Evolutionary conservation across 1,284 basidiomycete species (phyloP), one percentile per base, ranked within the genome.

Genomic region (Ustanciosporium gigantosporum): DNA sequence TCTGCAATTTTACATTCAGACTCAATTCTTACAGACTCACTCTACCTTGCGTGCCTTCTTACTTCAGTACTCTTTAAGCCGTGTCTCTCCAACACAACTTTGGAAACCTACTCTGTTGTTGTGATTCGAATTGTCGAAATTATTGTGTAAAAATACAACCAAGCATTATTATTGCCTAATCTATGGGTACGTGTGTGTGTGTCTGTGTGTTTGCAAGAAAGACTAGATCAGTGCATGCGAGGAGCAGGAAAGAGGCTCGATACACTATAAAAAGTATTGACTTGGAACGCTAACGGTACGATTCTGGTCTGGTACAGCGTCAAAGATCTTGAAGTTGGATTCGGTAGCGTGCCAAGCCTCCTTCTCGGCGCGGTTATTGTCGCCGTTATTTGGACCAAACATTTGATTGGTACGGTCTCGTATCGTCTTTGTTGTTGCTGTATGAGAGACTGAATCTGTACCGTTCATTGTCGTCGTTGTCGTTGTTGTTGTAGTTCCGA

Each of bases 241-340:
- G 14, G 15, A 11, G 15, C 9, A n/a, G 32, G 32, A 20, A 34
- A 19, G 32, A 5, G 21, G 32, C 32, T 15, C 8, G n/a, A n/a
- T n/a, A n/a, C n/a, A n/a, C 32, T 27, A 62, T 19, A 62, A 37
- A 42, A 62, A 62, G 31, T 62, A 62, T 36, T 62, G 59, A 32
- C 59, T 62, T 34, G 56, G 46, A 32, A 62, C 23, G 13, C 52
- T 56, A 2, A 56, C 48, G 11, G 59, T 56, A 16, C 59, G 42
- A 5, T 52, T 56, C 42, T 62, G 59, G 41, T 62, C 59, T 5
- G 59, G 59, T 8, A 62, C 77, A 9, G 79, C 79, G 32, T 78
- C 75, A 45, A 80, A 80, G 37, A 80, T 80, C 52, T 78, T 79
- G 48, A 80, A 80, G 55, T 79, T 76, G n/a, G 60, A 46, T 37